Evolutionary conservation across 2,329 filamentous ascomycete genomes (phyloP).

Genomic region (Podosphaera leucotricha): DNA sequence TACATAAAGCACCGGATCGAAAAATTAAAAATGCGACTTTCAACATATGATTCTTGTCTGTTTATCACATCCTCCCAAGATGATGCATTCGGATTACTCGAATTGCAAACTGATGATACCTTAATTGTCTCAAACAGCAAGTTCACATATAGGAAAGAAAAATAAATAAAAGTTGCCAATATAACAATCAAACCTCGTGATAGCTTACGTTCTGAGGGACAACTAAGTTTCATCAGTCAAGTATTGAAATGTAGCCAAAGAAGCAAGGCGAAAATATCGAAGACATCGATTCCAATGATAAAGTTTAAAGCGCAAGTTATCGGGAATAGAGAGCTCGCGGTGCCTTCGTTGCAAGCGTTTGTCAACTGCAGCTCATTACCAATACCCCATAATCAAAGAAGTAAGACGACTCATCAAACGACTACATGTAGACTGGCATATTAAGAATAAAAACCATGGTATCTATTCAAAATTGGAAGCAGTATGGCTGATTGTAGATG

Average conservation of each 20-base stretch:
- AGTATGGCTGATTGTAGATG: no score
- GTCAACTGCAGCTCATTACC: neutral
- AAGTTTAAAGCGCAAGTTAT: neutral
- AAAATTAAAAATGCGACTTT: neutral
- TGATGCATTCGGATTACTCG: neutral
- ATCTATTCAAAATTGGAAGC: neutral
- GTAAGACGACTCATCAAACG: neutral
- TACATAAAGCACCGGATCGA: constrained; percentile 1
- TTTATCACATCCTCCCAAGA: neutral
- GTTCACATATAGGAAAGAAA: neutral
- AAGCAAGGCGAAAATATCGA: neutral
- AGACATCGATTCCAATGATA: neutral
- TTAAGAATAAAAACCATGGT: neutral
- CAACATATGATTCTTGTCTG: constrained; percentile 1
- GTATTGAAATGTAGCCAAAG: neutral
- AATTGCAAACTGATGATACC: constrained; percentile 1
- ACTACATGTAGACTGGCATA: neutral
- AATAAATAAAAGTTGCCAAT: neutral
- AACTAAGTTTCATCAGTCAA: neutral
- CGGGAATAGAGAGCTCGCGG: neutral
- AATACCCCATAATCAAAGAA: neutral
- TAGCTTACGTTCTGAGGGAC: neutral
- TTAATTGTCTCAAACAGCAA: neutral
- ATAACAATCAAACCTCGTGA: neutral
- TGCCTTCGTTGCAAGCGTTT: neutral